Evolutionary conservation across 306 rosid genomes (phyloP), one percentile per base, ranked within the genome.

Genomic region (apple (Malus domestica)): DNA sequence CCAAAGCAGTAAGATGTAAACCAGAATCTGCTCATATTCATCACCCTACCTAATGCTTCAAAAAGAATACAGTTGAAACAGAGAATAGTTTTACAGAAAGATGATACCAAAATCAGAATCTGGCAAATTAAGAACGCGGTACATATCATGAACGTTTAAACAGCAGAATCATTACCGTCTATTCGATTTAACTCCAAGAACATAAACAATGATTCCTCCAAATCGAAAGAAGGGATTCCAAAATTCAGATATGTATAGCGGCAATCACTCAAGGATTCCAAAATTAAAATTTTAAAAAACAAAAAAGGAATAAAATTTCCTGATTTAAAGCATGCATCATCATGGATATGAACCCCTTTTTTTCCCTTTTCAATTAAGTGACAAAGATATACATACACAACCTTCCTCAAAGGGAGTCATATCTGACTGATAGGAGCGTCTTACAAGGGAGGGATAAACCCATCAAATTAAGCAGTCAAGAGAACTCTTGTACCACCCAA

Each of bases 401-500:
- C 51, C 71, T 55, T 75, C 30, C 57, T 57, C 74, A 27, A 33
- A 33, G 54, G 44, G 22, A 11, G 66, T 55, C 54, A 35, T 49
- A 32, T 38, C 67, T 5, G 25, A 51, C 20, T 4, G 14, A 70
- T 64, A 67, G 70, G 42, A 67, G 61, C 79, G 60, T n/a, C 32
- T 42, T 65, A 67, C 38, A 70, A 25, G 29, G 40, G 38, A 65
- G 27, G 58, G 65, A 66, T 63, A 70, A 76, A 66, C 76, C 65
- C 69, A 76, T 35, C 73, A 61, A 77, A 80, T 81, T 86, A 94
- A 74, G 98, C 90, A 73, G 88, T 76, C 84, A 90, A 23, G n/a
- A 87, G 71, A 82, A 89, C 81, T 78, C 91, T 77, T 76, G 88
- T 76, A 73, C 89, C 93, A 67, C 86, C 86, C 20, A 89, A 44